Evolutionary conservation across 2,329 filamentous ascomycete species (phyloP), one percentile per base, ranked within the genome.

Genomic region (Ascochyta koolunga): DNA sequence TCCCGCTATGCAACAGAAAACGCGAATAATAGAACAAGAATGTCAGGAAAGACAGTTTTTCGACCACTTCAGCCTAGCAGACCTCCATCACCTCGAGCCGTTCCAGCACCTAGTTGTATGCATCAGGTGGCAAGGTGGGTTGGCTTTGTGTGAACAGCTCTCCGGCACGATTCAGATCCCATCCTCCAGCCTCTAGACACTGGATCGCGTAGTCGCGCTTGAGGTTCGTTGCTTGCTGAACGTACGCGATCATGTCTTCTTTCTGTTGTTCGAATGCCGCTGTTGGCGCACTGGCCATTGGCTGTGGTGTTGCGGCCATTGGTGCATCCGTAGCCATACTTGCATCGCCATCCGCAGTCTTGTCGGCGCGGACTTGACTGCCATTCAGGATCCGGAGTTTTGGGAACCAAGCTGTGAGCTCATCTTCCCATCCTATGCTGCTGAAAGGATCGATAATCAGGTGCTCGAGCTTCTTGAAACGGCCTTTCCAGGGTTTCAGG

Each of bases 381-480:
- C 86, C 86, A 72, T 96, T 96, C 61, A 98, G 79, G 55, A 87
- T 84, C 65, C 87, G 86, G 15, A 98, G 82, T 54, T 86, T 89
- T 0, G 91, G 93, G 69, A 91, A 98, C 89, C 91, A 96, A 35
- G 86, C 85, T 25, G 90, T 79, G 52, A 97, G 78, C 42, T 91
- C 89, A 15, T 83, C 77, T 54, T 85, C 82, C 71, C 88, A 89
- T 55, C 83, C 73, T n/a, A 21, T 74, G 66, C 49, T 76, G 64
- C 47, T 67, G 61, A 65, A 78, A 60, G 64, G 61, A 50, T 79
- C 76, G 58, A 96, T 78, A 56, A 96, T 86, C 2, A 99, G 82
- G 46, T 93, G 93, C 69, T 96, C 87, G 10, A 98, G 82, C 51
- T 86, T 80, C 46, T 82, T 86, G 68, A 98, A 93, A 50, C 89